Evolutionary conservation across 768 basidiomycete species (phyloP), one percentile per base, ranked within the genome.

Genomic region (Hygrocybe coccinea): DNA sequence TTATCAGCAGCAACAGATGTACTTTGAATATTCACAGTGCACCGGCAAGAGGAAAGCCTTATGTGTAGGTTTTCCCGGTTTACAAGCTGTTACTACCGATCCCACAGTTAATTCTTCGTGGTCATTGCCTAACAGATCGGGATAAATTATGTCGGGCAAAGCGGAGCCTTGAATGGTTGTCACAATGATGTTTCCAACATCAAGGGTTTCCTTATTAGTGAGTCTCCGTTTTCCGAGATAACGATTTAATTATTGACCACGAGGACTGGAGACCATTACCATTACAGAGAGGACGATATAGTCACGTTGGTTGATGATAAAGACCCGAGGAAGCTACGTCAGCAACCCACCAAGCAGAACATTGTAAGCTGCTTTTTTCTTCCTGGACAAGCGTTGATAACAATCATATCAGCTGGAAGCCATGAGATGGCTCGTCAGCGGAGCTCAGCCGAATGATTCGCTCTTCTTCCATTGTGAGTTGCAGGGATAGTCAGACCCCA

Each of bases 141-240:
- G 0, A 90, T 97, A 62, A 92, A 92, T 69, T 97, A 97, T 66
- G 66, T 77, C 19, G 86, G 89, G 1, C 82, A 84, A 61, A 67
- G 68, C 3, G 79, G 79, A n/a, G 79, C 84, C 61, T 74, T 97
- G 6, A 69, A 74, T 0, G 95, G 95, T 9, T 98, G 95, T 66
- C 87, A 95, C 66, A 95, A 97, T 66, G 95, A 99, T 64, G 95
- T 86, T 0, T 69, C 76, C 47, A 95, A 93, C 67, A 81, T 97
- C 52, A 77, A 81, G 62, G 68, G 73, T n/a, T 97, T 97, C 74
- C 71, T 95, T 45, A 78, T 75, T 57, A 63, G 89, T 89, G 62
- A 57, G 85, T 69, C n/a, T 14, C 11, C 36, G 21, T 24, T 15
- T 2, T 17, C 24, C 33, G 6, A 7, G 22, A 10, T 12, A n/a